Evolutionary conservation across 495 filamentous ascomycete species (phyloP), one percentile per base, ranked within the genome.

Genomic region (Penicillium cataractarum): DNA sequence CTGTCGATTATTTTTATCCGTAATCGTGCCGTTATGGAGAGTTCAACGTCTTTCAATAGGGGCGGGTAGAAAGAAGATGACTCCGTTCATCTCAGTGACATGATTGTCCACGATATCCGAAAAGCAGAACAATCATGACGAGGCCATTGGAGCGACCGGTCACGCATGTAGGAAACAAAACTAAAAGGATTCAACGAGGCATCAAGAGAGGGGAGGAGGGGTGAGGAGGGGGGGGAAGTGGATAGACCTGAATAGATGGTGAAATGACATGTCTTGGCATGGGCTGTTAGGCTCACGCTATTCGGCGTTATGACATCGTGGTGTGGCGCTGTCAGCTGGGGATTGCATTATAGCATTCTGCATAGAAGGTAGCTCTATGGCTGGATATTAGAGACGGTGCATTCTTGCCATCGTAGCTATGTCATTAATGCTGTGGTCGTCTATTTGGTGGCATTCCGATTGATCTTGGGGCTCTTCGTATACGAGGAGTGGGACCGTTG

Each of bases 201-300:
- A 22, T 33, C 32, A 7, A 35, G n/a, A 35, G 29, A 54, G 51
- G 27, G 24, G 31, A 37, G 31, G 40, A 32, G 55, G 39, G 29
- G 52, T 40, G 63, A 59, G 60, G 63, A 49, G 54, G 50, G 19
- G 57, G 65, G 55, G 37, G 66, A 63, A 63, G 66, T 69, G 64
- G 66, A 42, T 69, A 61, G 44, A 32, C 42, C 42, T 46, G 29
- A 31, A 40, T 22, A 39, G 64, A 63, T 49, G 54, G n/a, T 51
- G 33, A 58, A 48, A 29, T 63, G 49, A 64, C 64, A 19, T 65
- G 63, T 66, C 66, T 69, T 69, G 66, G 66, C 64, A 46, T 27
- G 49, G 22, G 12, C 32, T 22, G 37, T 35, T 62, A 31, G 21
- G 24, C 27, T 46, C 55, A 24, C 31, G 29, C 44, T 49, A 55